Evolutionary conservation across 2,329 filamentous ascomycete genomes (phyloP).

Genomic region (Microdochium nivale): DNA sequence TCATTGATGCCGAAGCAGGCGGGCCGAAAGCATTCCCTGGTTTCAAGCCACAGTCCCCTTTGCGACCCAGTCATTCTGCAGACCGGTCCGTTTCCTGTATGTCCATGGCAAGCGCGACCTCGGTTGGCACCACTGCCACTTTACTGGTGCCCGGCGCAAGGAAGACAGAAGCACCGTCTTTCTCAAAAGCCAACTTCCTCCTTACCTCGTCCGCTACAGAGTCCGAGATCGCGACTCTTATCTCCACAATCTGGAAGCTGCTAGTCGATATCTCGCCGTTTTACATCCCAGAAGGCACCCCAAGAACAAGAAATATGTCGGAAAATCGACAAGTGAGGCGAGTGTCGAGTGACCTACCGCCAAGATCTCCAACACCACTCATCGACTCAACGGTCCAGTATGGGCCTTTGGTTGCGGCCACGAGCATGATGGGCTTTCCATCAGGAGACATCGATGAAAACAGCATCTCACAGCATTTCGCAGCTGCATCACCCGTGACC

Average conservation of each 20-base stretch:
- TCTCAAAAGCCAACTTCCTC: slow-evolving; percentile 47
- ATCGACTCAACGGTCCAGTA: slow-evolving; percentile 11
- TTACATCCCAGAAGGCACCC: slow-evolving; percentile 31
- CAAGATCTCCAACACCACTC: slow-evolving; percentile 5
- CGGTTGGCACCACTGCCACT: slow-evolving; percentile 5
- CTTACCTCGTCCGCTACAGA: slow-evolving; percentile 46
- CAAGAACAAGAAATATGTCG: not conserved
- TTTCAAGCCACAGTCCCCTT: slow-evolving; percentile 4
- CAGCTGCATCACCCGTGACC: not conserved
- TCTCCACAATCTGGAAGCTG: slow-evolving; percentile 42
- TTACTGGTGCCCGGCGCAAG: slow-evolving; percentile 3
- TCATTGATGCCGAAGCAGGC: slow-evolving; percentile 36
- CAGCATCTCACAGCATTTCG: not conserved
- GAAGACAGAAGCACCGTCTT: slow-evolving; percentile 15
- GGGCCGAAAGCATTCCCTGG: slow-evolving; percentile 14
- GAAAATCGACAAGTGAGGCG: not conserved
- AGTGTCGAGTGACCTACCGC: not conserved
- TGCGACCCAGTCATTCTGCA: slow-evolving; percentile 9
- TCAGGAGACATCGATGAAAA: not conserved
- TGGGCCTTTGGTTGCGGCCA: slow-evolving; percentile 12
- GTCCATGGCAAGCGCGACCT: slow-evolving; percentile 5
- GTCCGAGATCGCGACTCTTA: slow-evolving; percentile 43
- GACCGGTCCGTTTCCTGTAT: slow-evolving; percentile 18
- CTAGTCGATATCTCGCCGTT: slow-evolving; percentile 34
- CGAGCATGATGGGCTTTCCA: slow-evolving; percentile 14